Conservation (phyloP, 176 grass and related monocot species). For the Miscanthus lutarioriparius region DNA sequence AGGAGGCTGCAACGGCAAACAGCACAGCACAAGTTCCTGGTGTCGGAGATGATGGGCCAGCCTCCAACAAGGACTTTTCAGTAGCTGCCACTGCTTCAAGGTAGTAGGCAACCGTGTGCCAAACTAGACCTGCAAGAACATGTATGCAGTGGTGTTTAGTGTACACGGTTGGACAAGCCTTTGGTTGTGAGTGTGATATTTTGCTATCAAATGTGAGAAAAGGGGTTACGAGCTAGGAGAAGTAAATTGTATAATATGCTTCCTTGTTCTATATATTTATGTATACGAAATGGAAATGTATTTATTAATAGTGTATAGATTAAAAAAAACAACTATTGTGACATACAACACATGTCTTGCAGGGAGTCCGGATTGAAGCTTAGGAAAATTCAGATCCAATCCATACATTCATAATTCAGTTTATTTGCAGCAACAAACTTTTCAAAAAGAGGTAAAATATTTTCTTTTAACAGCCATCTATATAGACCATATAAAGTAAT, state of each 20-base stretch:
- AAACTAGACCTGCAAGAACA: neutral
- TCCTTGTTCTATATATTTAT: neutral
- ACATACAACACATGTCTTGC: too few relatives aligned
- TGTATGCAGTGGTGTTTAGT: neutral
- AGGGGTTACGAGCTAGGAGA: neutral
- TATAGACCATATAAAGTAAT: too few relatives aligned
- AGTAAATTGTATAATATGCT: neutral
- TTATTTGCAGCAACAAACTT: too few relatives aligned
- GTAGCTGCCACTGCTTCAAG: constrained; percentile 21
- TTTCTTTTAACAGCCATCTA: too few relatives aligned
- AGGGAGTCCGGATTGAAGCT: too few relatives aligned
- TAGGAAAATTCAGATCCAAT: too few relatives aligned
- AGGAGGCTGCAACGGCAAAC: constrained; percentile 40
- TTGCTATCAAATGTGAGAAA: neutral
- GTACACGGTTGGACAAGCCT: neutral
- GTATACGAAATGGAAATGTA: neutral
- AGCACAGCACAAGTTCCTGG: neutral
- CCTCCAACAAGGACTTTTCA: constrained; percentile 15
- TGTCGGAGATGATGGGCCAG: neutral
- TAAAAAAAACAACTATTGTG: too few relatives aligned
- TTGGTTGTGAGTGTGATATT: constrained; percentile 6
- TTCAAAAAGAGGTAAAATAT: too few relatives aligned
- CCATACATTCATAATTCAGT: too few relatives aligned
- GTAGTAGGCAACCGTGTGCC: neutral
- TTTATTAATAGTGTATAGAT: neutral